These are phyloP conservation scores for Sonneratia caseolaris DNA, from an alignment of 345 rosid genomes.

Conservation along the genomic window DNA sequence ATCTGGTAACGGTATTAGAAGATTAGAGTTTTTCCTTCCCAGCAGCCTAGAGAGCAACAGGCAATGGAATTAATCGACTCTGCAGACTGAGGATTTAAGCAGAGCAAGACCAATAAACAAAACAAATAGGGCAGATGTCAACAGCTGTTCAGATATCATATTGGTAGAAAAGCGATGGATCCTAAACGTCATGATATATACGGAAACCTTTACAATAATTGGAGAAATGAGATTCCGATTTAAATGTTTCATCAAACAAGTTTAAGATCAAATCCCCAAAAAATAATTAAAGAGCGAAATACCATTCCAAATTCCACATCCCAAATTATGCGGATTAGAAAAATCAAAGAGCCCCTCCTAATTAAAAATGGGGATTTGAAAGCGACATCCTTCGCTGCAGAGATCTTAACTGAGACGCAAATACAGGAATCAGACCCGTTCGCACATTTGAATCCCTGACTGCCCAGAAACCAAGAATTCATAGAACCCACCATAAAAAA, in stretches of 20 bases:
- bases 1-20: background rate
- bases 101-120: background rate
- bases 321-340: slow-evolving; percentile 4
- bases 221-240: slow-evolving; percentile 9
- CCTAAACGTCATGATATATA: slow-evolving; percentile 9
- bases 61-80: background rate
- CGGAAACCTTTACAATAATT: background rate
- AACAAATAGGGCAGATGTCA: background rate
- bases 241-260: slow-evolving; percentile 33
- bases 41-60: background rate
- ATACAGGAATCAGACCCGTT: background rate
- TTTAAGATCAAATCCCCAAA: background rate
- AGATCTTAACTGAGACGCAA: slow-evolving; percentile 28
- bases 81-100: background rate
- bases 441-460: slow-evolving; percentile 1
- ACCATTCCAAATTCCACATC: slow-evolving; percentile 6
- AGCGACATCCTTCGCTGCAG: slow-evolving; percentile 31
- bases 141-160: background rate
- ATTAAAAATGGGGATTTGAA: slow-evolving; percentile 10
- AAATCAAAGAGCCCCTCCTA: background rate
- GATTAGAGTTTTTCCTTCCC: background rate
- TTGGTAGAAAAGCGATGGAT: slow-evolving; percentile 4
- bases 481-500: background rate
- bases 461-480: background rate
- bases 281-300: slow-evolving; percentile 3